Evolutionary conservation across 2,329 filamentous ascomycete genomes (phyloP).

Genomic region (Pseudomassariella vexata): DNA sequence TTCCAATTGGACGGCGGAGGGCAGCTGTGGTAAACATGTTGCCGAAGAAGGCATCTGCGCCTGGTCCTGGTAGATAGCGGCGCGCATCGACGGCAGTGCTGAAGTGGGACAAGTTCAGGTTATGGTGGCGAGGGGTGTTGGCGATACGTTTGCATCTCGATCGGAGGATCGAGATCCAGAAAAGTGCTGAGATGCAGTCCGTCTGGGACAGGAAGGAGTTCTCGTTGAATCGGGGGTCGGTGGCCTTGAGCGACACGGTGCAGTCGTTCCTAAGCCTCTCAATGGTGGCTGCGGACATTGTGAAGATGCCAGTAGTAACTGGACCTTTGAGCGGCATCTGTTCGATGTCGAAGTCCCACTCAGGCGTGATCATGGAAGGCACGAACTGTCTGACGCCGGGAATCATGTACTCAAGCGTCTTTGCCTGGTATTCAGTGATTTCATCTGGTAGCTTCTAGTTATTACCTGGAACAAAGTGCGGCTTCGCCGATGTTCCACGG

Average conservation of each 20-base stretch:
- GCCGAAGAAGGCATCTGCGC: conserved; percentile 5
- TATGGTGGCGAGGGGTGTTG: no score
- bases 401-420: no score
- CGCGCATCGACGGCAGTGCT: conserved; percentile 1
- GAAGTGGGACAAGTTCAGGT: neutral
- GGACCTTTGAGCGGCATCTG: neutral
- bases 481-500: no score
- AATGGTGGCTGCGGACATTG: conserved; percentile 1
- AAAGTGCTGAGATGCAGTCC: conserved; percentile 4
- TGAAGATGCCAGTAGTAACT: no score
- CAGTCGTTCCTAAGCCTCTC: neutral
- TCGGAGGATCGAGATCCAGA: conserved; percentile 6
- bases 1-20: neutral
- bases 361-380: no score
- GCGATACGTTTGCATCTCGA: no score
- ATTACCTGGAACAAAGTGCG: no score
- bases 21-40: conserved; percentile 6
- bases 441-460: no score
- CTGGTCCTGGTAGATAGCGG: no score
- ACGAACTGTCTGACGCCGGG: no score
- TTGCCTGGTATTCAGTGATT: no score
- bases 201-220: neutral
- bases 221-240: rapidly evolving
- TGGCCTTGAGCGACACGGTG: neutral
- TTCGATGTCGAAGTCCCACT: conserved; percentile 2